These are phyloP conservation scores for Chamaenerion angustifolium DNA, from an alignment of 345 rosid genomes.

Conservation along the genomic window DNA sequence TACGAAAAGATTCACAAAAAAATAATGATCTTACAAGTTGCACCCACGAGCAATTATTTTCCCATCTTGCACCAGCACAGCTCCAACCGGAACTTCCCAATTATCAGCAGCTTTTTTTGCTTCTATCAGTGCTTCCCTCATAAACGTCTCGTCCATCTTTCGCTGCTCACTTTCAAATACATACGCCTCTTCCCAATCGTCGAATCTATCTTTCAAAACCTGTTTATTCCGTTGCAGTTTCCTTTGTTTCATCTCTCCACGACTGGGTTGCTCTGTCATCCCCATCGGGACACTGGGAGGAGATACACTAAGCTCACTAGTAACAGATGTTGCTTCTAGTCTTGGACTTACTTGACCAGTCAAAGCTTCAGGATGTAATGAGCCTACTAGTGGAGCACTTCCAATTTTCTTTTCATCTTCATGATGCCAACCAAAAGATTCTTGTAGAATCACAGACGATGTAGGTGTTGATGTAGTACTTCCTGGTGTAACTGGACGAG, in stretches of 20 bases:
- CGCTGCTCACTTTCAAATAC: conserved; percentile 52
- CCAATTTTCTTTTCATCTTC: conserved; percentile 12
- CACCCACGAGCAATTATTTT: conserved; percentile 83
- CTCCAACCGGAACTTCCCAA: conserved; percentile 99
- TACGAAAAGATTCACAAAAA: conserved; percentile 4
- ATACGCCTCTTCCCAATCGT: conserved; percentile 97
- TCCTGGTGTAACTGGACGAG: conserved; percentile 22
- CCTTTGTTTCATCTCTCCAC: conserved; percentile 38
- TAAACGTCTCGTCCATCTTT: conserved; percentile 65
- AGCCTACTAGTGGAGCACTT: conserved; percentile 4
- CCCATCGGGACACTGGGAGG: conserved; percentile 24
- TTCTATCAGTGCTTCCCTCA: conserved; percentile 89
- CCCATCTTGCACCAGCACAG: conserved; percentile 81
- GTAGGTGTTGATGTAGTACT: conserved; percentile 20
- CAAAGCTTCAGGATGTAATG: too few species aligned
- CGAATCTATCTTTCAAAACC: conserved; percentile 63
- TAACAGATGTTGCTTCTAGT: conserved; percentile 19
- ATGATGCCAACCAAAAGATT: conserved; percentile 14
- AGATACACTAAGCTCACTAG: conserved; percentile 20
- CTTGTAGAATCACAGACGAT: conserved; percentile 29
- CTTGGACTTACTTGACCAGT: not conserved
- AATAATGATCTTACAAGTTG: conserved; percentile 56
- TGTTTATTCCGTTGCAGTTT: conserved; percentile 62
- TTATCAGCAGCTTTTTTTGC: conserved; percentile 88
- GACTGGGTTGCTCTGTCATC: conserved; percentile 20